A percentile compares a stretch with the other conserved stretches of the same genome.
Conservation (phyloP, 1,139 yeast genomes). For the Blastobotrys niveus region DNA sequence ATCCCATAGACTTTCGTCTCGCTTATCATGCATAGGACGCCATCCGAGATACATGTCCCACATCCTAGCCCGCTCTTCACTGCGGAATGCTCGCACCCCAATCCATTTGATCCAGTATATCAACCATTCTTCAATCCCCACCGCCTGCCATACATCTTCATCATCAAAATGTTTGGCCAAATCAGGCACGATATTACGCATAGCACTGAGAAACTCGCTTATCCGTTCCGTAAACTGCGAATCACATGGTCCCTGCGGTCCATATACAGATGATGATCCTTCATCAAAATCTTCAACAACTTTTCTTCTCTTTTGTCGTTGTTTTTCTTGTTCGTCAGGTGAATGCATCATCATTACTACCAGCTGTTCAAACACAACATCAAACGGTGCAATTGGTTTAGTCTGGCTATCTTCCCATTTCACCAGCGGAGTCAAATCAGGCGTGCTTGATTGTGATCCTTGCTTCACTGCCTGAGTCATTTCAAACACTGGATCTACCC, state of each 20-base stretch:
- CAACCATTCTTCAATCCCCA: constrained; percentile 79
- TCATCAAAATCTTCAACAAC: too few species aligned
- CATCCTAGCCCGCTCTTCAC: constrained; percentile 73
- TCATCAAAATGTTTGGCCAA: constrained; percentile 71
- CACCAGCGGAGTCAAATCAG: constrained; percentile 22
- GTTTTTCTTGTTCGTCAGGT: constrained; percentile 36
- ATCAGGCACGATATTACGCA: constrained; percentile 67
- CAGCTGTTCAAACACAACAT: constrained; percentile 59
- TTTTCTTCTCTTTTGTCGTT: too few species aligned
- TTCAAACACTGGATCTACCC: constrained; percentile 61
- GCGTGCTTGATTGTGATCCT: constrained; percentile 14
- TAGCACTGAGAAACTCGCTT: constrained; percentile 63
- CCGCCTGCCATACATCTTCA: constrained; percentile 63
- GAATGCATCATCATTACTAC: constrained; percentile 71
- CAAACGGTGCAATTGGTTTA: constrained; percentile 14
- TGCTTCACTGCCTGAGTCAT: constrained; percentile 14
- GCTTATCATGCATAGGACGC: constrained; percentile 36
- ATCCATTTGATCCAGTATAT: constrained; percentile 93
- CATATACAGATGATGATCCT: too few species aligned
- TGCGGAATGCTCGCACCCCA: constrained; percentile 84
- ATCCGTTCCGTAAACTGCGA: constrained; percentile 53
- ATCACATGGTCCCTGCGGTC: constrained; percentile 30
- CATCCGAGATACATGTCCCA: constrained; percentile 89
- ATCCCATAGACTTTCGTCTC: constrained; percentile 29
- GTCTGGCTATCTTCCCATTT: constrained; percentile 10